Evolutionary conservation across 495 filamentous ascomycete species (phyloP).

Genomic region (Xylaria scruposa): DNA sequence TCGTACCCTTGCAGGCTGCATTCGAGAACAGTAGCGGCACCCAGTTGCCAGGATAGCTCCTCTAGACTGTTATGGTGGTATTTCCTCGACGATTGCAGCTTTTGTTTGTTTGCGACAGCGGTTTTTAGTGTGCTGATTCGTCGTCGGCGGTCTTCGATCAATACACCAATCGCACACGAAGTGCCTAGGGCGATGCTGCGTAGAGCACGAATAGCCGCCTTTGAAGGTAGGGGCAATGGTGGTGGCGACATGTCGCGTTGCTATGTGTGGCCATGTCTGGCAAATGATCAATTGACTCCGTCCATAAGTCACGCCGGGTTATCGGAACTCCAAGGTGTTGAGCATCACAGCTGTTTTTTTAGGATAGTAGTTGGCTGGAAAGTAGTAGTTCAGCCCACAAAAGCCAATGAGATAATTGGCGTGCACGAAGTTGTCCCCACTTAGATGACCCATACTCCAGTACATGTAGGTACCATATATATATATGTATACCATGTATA

Average conservation of each 20-base stretch:
- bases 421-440: not conserved
- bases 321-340: not conserved
- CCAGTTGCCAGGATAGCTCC: conserved; percentile 56
- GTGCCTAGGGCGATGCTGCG: conserved; percentile 59
- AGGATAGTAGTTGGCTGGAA: not conserved
- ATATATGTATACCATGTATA: too few species aligned
- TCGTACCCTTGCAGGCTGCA: conserved; percentile 31
- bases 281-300: not conserved
- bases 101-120: conserved; percentile 55
- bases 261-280: conserved; percentile 31
- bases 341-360: not conserved
- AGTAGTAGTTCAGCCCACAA: not conserved
- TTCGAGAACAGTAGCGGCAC: conserved; percentile 38
- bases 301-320: not conserved
- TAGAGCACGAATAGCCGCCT: conserved; percentile 59
- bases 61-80: conserved; percentile 47
- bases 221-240: conserved; percentile 58
- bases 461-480: too few species aligned
- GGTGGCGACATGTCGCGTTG: conserved; percentile 47
- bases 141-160: conserved; percentile 61
- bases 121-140: conserved; percentile 53
- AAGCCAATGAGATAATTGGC: not conserved
- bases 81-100: conserved; percentile 47
- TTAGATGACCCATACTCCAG: not conserved
- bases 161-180: conserved; percentile 58